Evolutionary conservation across 352 stramenopile genomes (phyloP).

Genomic region (Phytophthora vignae): DNA sequence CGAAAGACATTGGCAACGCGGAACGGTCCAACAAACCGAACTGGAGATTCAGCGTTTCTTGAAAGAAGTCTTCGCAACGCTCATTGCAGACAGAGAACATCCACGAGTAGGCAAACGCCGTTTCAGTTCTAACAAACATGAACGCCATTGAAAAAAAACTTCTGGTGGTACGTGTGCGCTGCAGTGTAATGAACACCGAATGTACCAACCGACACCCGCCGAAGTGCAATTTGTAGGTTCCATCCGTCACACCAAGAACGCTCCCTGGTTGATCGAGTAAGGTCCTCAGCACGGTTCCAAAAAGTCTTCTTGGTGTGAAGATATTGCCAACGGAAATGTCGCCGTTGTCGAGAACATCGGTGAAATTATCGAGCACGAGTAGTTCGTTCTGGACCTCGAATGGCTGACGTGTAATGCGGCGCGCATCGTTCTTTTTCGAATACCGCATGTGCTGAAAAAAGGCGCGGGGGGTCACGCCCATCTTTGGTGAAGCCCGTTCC

Average conservation of each 20-base stretch:
- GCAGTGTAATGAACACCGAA: slow-evolving; percentile 6
- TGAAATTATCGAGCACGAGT: slow-evolving; percentile 8
- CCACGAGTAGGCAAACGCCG: neutral
- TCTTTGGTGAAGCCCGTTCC: neutral
- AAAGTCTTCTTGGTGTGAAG: slow-evolving; percentile 3
- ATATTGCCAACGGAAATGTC: slow-evolving; percentile 3
- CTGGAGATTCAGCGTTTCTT: neutral
- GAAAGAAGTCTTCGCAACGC: neutral
- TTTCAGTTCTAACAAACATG: slow-evolving; percentile 11
- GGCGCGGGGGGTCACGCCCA: too few species aligned
- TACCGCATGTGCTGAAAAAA: too few species aligned
- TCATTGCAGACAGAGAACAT: slow-evolving; percentile 1
- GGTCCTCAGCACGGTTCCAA: neutral
- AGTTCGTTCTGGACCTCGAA: slow-evolving; percentile 15
- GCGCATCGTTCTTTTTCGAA: neutral
- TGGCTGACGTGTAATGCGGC: slow-evolving; percentile 5
- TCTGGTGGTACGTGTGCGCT: slow-evolving; percentile 3
- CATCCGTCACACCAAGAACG: slow-evolving; percentile 4
- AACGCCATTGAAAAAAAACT: slow-evolving; percentile 8
- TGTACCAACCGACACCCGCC: slow-evolving; percentile 8
- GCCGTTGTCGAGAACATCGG: neutral
- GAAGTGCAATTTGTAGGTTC: slow-evolving; percentile 16
- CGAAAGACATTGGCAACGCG: slow-evolving; percentile 11
- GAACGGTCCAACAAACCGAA: slow-evolving; percentile 14
- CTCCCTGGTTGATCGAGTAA: neutral